Evolutionary conservation across 768 basidiomycete species (phyloP), one percentile per base, ranked within the genome.

Genomic region (Pleurotus tuoliensis): DNA sequence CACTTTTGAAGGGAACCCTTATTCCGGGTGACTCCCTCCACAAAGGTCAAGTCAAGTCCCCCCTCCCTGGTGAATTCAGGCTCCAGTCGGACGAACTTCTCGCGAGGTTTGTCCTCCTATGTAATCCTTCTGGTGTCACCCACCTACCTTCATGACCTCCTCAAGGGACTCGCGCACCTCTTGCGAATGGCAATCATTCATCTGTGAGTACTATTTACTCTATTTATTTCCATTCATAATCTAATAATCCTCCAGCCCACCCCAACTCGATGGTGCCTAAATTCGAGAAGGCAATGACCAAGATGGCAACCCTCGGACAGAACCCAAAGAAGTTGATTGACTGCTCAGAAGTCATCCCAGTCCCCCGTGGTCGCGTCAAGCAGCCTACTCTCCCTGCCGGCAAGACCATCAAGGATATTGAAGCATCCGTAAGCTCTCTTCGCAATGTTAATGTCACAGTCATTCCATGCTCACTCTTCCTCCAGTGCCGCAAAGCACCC

Each of bases 171-270:
- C 41, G 2, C 43, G 52, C 20, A 76, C 75, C 18, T 71, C 76
- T 5, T 76, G 76, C 63, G 58, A 64, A 54, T 77, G 76, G 75
- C 76, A 77, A 57, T 64, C 67, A 2, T 69, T 70, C 60, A 64
- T 74, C 47, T 57, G 69, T 69, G 53, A 56, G 60, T 50, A 30
- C 24, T 13, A 18, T 27, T 15, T 20, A 16, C 12, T 20, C 4
- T 15, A 34, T 20, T 5, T 7, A n/a, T 15, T 16, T 7, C 12
- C 15, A 7, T 18, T 15, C 58, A 25, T 39, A 8, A n/a, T 9
- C 40, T 27, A 4, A 44, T 44, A 13, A 16, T n/a, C 50, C 39
- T 8, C 4, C 51, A 67, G 67, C 50, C 47, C 55, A 67, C 56
- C 67, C 71, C 12, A 30, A 50, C 9, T 45, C 41, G 6, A 67